Evolutionary conservation across 805 yeast species (phyloP).

Genomic region (Priceomyces medius): DNA sequence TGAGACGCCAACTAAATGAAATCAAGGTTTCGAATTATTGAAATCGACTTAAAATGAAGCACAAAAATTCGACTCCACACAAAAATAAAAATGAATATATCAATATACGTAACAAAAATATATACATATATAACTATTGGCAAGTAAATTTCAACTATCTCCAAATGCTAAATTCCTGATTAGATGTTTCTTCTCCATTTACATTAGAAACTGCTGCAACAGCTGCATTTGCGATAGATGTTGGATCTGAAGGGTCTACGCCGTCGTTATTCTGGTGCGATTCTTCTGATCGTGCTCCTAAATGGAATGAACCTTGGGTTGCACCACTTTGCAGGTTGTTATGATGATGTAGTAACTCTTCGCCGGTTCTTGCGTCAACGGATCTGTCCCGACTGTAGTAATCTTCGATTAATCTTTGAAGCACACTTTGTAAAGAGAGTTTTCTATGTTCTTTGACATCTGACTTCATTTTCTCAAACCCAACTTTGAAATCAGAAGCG

Average conservation of each 20-base stretch:
- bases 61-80: not conserved
- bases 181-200: conserved; percentile 26
- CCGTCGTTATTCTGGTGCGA: conserved; percentile 2
- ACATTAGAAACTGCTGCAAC: conserved; percentile 36
- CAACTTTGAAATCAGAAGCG: conserved; percentile 58
- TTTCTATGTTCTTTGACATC: conserved; percentile 43
- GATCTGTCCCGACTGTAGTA: conserved; percentile 9
- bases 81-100: not conserved
- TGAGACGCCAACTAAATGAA: not conserved
- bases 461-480: conserved; percentile 59
- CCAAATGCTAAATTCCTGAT: conserved; percentile 39
- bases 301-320: conserved; percentile 1
- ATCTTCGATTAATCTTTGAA: conserved; percentile 15
- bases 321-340: conserved; percentile 1
- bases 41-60: not conserved
- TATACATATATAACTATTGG: not conserved
- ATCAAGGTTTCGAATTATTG: not conserved
- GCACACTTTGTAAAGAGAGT: conserved; percentile 13
- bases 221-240: conserved; percentile 36
- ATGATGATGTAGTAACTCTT: conserved; percentile 2
- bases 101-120: not conserved
- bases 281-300: not conserved
- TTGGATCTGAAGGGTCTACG: conserved; percentile 23
- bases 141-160: conserved; percentile 15
- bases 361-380: conserved; percentile 6